Evolutionary conservation across 495 filamentous ascomycete species (phyloP).

Genomic region (Letharia columbiana): DNA sequence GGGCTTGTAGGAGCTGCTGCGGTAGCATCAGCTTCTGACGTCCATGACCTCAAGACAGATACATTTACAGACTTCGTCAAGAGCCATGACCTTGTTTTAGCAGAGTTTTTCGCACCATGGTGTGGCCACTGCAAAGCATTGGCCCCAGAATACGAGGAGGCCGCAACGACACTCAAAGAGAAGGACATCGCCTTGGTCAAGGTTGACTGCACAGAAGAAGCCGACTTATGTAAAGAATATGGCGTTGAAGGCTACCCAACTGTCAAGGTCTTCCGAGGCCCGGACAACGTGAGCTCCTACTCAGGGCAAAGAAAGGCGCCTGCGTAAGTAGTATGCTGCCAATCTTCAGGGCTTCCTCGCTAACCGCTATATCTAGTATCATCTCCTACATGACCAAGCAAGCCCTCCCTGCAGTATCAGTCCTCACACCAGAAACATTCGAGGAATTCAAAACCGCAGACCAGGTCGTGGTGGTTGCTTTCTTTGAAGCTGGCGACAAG

Average conservation of each 20-base stretch:
- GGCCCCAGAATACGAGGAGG: slow-evolving; percentile 85
- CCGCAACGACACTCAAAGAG: slow-evolving; percentile 86
- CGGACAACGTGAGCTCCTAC: slow-evolving; percentile 76
- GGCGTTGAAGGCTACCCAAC: slow-evolving; percentile 97
- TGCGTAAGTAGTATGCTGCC: slow-evolving; percentile 51
- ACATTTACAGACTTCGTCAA: slow-evolving; percentile 80
- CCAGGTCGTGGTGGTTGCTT: slow-evolving; percentile 91
- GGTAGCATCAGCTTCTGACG: slow-evolving; percentile 70
- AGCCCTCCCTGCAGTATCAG: slow-evolving; percentile 83
- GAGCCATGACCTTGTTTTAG: slow-evolving; percentile 76
- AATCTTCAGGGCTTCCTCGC: neutral
- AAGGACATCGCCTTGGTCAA: slow-evolving; percentile 90
- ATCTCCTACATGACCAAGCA: slow-evolving; percentile 99
- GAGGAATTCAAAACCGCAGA: slow-evolving; percentile 97
- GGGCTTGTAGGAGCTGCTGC: slow-evolving; percentile 51
- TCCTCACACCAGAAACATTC: slow-evolving; percentile 66
- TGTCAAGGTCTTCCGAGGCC: slow-evolving; percentile 95
- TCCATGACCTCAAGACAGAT: slow-evolving; percentile 73
- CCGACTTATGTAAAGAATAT: slow-evolving; percentile 78
- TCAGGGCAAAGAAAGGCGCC: slow-evolving; percentile 81
- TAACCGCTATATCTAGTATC: slow-evolving; percentile 47
- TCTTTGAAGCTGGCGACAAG: slow-evolving; percentile 79
- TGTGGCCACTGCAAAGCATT: slow-evolving; percentile 98
- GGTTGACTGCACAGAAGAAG: slow-evolving; percentile 93
- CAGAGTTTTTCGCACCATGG: slow-evolving; percentile 99